Evolutionary conservation across 257 asterid genomes (phyloP).

Genomic region (Solanum etuberosum): DNA sequence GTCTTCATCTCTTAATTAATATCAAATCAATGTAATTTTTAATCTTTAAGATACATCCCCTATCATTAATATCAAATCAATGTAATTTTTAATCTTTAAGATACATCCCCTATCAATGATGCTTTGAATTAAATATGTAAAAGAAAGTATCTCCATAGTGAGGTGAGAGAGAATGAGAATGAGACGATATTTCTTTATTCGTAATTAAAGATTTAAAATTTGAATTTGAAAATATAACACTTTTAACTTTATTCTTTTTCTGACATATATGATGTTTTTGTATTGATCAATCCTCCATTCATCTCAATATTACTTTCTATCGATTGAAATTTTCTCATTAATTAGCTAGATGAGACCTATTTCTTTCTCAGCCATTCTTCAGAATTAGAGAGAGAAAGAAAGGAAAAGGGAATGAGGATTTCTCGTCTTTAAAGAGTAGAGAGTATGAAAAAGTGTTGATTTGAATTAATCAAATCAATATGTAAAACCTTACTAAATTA

Average conservation of each 20-base stretch:
- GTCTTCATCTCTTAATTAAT: not conserved
- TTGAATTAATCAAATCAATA: not conserved
- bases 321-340: not conserved
- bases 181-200: not conserved
- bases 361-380: not conserved
- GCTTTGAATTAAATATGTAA: not conserved
- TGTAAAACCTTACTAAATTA: too few species aligned
- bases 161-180: not conserved
- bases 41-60: not conserved
- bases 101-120: not conserved
- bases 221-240: not conserved
- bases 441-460: not conserved
- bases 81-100: not conserved
- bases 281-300: not conserved
- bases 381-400: not conserved
- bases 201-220: fast-evolving
- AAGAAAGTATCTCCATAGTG: not conserved
- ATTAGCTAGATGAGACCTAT: not conserved
- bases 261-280: too few species aligned
- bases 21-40: not conserved
- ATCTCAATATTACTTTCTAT: not conserved
- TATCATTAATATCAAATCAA: not conserved
- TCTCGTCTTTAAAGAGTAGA: not conserved
- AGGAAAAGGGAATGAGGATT: not conserved
- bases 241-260: not conserved